Evolutionary conservation across 352 stramenopile species (phyloP), one percentile per base, ranked within the genome.

Genomic region (Aphanomyces astaci): DNA sequence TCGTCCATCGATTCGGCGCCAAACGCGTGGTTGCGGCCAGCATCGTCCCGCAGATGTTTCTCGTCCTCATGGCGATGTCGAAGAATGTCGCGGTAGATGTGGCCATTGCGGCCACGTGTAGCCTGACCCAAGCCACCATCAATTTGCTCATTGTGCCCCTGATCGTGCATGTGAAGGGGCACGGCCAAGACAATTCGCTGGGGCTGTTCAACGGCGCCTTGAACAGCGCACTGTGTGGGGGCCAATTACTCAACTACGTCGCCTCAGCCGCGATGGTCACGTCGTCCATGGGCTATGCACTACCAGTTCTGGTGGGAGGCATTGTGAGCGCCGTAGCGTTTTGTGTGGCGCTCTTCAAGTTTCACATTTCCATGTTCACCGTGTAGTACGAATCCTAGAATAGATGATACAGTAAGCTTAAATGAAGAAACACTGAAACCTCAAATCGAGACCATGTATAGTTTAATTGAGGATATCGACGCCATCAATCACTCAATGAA

Each of bases 201-300:
- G 84, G 84, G 22, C 84, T 92, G 73, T 89, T 86, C 56, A 79
- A 88, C 10, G 82, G 84, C 1, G 81, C 84, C 3, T 74, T 90
- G 27, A 90, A 90, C 72, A 90, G 82, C 43, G 79, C 84, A 49
- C 88, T 87, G 64, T 90, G 82, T 69, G 32, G 88, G 1, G 81
- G 82, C 4, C 84, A 92, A 32, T 54, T 92, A 31, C 71, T 90
- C 39, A 92, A 92, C 71, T 92, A 89, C 56, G 64, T 78, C 22
- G 60, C 87, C 27, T 81, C 78, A 2, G 73, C 81, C 39, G 79
- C 70, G 17, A 59, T 92, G 1, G 82, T 90, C 33, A 76, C 85
- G 36, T 88, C 84, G 1, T 77, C 78, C 53, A 65, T 90, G 22
- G 82, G 80, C 0, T 89, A 88, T 57, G 72, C 72, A 5, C 65